Evolutionary conservation across 306 rosid species (phyloP).

Genomic region (Ziziphus jujuba): DNA sequence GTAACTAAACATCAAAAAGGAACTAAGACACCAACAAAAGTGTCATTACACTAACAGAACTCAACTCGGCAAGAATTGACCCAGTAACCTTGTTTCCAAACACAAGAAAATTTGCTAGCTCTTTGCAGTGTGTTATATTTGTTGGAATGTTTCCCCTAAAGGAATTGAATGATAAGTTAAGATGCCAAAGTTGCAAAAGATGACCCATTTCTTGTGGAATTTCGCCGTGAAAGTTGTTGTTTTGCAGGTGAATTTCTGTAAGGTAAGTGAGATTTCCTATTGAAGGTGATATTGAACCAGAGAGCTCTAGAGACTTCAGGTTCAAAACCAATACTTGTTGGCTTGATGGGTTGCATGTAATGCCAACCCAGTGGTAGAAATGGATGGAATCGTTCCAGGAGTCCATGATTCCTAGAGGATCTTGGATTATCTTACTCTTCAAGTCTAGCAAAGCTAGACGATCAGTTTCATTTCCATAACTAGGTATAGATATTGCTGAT

Average conservation of each 20-base stretch:
- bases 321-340: constrained; percentile 26
- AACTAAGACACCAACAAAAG: no score
- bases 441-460: constrained; percentile 26
- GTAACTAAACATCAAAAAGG: no score
- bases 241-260: constrained; percentile 20
- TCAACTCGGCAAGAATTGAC: constrained; percentile 21
- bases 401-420: constrained; percentile 16
- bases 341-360: constrained; percentile 28
- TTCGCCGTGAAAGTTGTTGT: constrained; percentile 25
- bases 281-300: constrained; percentile 35
- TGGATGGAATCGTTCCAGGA: constrained; percentile 40
- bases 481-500: no score
- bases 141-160: constrained; percentile 40
- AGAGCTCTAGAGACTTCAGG: constrained; percentile 12
- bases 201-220: constrained; percentile 40
- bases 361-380: constrained; percentile 36
- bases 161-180: constrained; percentile 30
- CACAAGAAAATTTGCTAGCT: constrained; percentile 3
- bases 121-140: constrained; percentile 36
- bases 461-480: constrained; percentile 25
- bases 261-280: constrained; percentile 42
- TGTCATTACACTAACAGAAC: no score
- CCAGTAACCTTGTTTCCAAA: constrained; percentile 5
- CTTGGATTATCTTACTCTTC: constrained; percentile 17
- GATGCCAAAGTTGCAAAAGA: constrained; percentile 7